Base-by-base conservation (phyloP, 1,139 yeast species). In the Sugiyamaella xylanicola region DNA sequence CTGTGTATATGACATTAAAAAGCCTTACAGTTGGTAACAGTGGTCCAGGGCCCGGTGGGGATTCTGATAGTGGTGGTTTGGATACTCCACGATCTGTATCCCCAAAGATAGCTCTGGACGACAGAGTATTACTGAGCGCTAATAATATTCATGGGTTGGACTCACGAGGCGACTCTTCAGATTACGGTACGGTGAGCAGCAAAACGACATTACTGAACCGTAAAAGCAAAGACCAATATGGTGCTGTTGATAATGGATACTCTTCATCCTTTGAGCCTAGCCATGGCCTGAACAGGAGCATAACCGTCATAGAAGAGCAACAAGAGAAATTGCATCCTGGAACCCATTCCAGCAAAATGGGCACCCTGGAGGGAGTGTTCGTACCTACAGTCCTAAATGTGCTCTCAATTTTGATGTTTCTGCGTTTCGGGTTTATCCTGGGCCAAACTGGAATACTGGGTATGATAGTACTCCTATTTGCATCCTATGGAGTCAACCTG, bases 391-490 rank as follows among this genome's bases (percentile, higher is more conserved):
- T 91, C 5, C 76, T 87, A 47, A 87, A 87, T 69, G 92, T 87
- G 52, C 74, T 87, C 44, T 85, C 92, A 17, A 87, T 87, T 66
- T 79, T 87, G 72, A 86, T 87, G 89, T 87, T 86, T 66, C 74
- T 87, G 64, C 78, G 95, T 59, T 87, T 87, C 66, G 93, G 93
- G 27, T 87, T 86, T 71, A 83, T 87, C 45, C 76, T 87, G 22
- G 95, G 95, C 45, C 93, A 87, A 66, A 83, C 86, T 76, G 95
- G 95, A 0, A 74, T 87, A 13, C 52, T 82, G 32, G 93, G 93
- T 3, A 77, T 87, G 63, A 51, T 74, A 45, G 54, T 63, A 3
- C 29, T 72, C 29, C 62, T 87, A 39, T 69, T 81, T 11, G 70
- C 86, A 16, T 82, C 89, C 42, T 87, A 86, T 67, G 69, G 81